Evolutionary conservation across 2,329 filamentous ascomycete genomes (phyloP).

Genomic region (Fusarium odoratissimum): DNA sequence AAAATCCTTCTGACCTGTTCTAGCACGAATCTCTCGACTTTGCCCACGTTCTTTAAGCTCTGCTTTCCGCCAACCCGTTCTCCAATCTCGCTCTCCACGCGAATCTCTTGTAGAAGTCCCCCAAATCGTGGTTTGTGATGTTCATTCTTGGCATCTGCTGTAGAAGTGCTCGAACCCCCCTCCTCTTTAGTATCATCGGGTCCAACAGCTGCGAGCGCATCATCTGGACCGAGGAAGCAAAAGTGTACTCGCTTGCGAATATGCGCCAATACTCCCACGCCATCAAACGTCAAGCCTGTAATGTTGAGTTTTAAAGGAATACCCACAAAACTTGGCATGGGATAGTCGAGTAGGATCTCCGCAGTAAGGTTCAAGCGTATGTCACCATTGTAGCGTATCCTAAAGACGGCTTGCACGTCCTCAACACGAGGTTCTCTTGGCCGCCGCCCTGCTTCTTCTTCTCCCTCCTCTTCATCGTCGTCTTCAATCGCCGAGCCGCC

Average conservation of each 20-base stretch:
- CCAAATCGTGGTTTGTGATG: slow-evolving; percentile 63
- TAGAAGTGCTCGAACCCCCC: not conserved
- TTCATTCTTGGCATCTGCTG: slow-evolving; percentile 39
- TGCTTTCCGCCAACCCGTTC: slow-evolving; percentile 91
- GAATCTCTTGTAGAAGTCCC: slow-evolving; percentile 89
- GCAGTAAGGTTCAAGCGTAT: slow-evolving; percentile 90
- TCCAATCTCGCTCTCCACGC: slow-evolving; percentile 97
- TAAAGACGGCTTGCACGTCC: slow-evolving; percentile 92
- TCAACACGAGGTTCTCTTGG: slow-evolving; percentile 78
- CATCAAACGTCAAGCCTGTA: slow-evolving; percentile 94
- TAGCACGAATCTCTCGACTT: slow-evolving; percentile 96
- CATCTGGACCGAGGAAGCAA: slow-evolving; percentile 93
- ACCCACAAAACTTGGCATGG: slow-evolving; percentile 97
- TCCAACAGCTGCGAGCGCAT: slow-evolving; percentile 80
- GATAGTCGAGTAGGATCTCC: slow-evolving; percentile 96
- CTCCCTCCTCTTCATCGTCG: slow-evolving; percentile 49
- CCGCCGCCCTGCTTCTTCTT: slow-evolving; percentile 38
- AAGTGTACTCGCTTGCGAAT: slow-evolving; percentile 92
- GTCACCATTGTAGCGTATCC: slow-evolving; percentile 89
- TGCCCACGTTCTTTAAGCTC: slow-evolving; percentile 97
- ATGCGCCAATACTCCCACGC: slow-evolving; percentile 90
- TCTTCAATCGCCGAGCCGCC: slow-evolving; percentile 54
- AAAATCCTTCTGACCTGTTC: slow-evolving; percentile 98
- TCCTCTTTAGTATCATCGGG: slow-evolving; percentile 54
- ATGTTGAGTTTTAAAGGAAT: slow-evolving; percentile 96